Evolutionary conservation across 495 filamentous ascomycete species (phyloP).

Genomic region (Trichoderma erinaceum): DNA sequence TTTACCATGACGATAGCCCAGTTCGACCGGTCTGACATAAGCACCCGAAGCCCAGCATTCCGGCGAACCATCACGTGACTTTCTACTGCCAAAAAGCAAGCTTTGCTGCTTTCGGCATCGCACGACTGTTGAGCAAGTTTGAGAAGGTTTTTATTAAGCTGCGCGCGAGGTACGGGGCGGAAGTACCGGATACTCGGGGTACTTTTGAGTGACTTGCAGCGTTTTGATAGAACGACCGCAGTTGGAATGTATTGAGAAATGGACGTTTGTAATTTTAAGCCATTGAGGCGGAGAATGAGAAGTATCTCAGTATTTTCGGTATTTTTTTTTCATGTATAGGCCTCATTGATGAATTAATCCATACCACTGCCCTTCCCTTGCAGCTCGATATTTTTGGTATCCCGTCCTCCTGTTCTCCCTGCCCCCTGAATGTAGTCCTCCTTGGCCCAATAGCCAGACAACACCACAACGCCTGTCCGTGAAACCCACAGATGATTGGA

Average conservation of each 20-base stretch:
- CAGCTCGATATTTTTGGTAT: too few species aligned
- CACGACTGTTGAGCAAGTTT: conserved; percentile 1
- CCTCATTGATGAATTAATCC: too few species aligned
- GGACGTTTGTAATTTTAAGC: too few species aligned
- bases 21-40: conserved; percentile 4
- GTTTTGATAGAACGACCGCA: not conserved
- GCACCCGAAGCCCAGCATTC: not conserved
- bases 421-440: too few species aligned
- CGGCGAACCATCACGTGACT: not conserved
- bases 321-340: not conserved
- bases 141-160: not conserved
- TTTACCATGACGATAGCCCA: too few species aligned
- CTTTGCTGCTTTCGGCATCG: not conserved
- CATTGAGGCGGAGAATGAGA: too few species aligned
- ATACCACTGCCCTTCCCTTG: too few species aligned
- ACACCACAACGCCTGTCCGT: not conserved
- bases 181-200: conserved; percentile 8
- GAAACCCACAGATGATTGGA: not conserved
- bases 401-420: too few species aligned
- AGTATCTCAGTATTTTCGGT: not conserved
- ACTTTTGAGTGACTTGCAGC: not conserved
- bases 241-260: not conserved
- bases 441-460: not conserved
- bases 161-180: not conserved
- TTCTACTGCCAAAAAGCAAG: not conserved